Evolutionary conservation across 1,139 yeast genomes (phyloP), one percentile per base, ranked within the genome.

Genomic region (Magnusiomyces clavatus): DNA sequence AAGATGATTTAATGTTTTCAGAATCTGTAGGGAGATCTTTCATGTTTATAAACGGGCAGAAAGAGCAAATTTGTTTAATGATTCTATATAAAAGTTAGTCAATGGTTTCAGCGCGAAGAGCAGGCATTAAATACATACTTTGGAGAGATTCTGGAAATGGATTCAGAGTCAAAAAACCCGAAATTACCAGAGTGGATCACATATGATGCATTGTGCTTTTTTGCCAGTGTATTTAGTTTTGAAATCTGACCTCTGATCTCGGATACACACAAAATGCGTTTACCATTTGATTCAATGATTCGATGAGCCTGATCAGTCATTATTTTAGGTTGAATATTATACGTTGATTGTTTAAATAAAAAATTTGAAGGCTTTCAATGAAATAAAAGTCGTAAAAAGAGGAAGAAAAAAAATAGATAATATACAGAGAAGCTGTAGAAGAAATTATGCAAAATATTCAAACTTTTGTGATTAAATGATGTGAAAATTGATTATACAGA

Each of bases 181-280:
- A 86, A 85, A 59, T 83, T 83, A 14, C 94, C 94, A 1, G 89
- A 82, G 63, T 85, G 94, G 14, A 86, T 71, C 37, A 86, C 76
- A 34, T 75, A 60, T 43, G 75, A 73, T 1, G 83, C 84, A 2
- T 66, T 57, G 58, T 76, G 70, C 51, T 68, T 63, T 12, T 57
- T 57, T 0, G 81, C 83, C 37, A 80, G 69, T 34, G 62, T 67
- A 60, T 80, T 80, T 54, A 80, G 60, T 24, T 68, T 65, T 1
- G 77, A 66, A 40, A 81, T 64, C 51, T 78, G 73, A 10, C 77
- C 85, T 36, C 83, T 69, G 17, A 77, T 69, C 56, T 80, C 84
- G 0, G 84, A 82, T 11, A 80, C 69, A 51, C 79, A 75, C 36
- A 80, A 71, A 44, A 80, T 69, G 38, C 78, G 65, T 42, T 65